Evolutionary conservation across 768 basidiomycete species (phyloP), one percentile per base, ranked within the genome.

Genomic region (Russula sp.): DNA sequence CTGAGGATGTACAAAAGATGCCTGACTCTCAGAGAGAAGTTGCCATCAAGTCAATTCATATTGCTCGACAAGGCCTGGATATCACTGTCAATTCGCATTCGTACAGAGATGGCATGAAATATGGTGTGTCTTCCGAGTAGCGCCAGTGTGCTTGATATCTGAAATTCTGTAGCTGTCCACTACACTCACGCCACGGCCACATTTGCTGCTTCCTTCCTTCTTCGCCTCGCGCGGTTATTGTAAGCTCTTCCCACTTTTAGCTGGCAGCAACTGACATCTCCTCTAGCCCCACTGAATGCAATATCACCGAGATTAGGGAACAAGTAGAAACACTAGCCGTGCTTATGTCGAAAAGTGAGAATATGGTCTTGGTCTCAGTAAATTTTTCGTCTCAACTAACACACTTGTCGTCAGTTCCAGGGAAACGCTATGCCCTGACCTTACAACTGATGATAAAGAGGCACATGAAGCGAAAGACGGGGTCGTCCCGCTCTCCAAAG

Each of bases 161-260:
- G 11, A 60, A 11, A 41, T 46, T 7, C 49, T 25, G 16, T 66
- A 91, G 90, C 92, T 16, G 89, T 93, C n/a, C 87, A 91, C 70
- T 88, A 90, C 68, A 89, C 89, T 14, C 94, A 98, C 70, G 90
- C 91, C 45, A 91, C 92, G 34, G 94, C 94, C 6, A 96, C 94
- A 0, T 98, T 98, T 74, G 83, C 90, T 22, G 94, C 93, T 13
- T 91, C 92, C 4, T 89, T 98, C 73, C 78, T 96, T 61, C 78
- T 98, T 52, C 86, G 94, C 36, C 77, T 97, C 51, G 84, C 87
- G 41, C 84, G 94, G 29, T 78, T 98, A 43, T 95, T 97, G 90
- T 93, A 70, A 74, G 90, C 74, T 2, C 11, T 55, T 29, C 20
- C 0, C 38, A 5, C 22, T 10, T 5, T 36, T 56, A 1, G 22